Base-by-base conservation (phyloP, 192 early-diverging fungal species). In the Coemansia sp. region DNA sequence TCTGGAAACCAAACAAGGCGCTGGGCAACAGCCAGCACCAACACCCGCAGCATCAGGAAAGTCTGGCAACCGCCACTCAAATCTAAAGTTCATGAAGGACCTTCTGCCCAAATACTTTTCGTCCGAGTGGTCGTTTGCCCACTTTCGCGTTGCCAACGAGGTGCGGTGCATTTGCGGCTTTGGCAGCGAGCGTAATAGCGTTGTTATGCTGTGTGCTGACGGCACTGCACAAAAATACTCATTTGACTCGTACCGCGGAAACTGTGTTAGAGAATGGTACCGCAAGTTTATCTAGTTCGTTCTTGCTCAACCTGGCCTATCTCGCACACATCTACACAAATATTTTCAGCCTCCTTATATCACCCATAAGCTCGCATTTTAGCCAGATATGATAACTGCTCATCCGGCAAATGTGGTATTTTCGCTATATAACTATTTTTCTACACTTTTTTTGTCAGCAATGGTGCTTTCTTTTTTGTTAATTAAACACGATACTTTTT, bases 101-200 rank as follows among this genome's bases (percentile, higher is more conserved):
- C 58, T 93, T 12, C 71, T 95, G 68, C 94, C 94, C 53, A 93
- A 93, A 65, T 97, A 97, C 72, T 97, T 97, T 84, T 91, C 90
- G n/a, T 91, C 89, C 4, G 90, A 90, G 62, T 95, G 93, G 93
- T 91, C 88, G 1, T 97, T 97, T 85, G 92, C 92, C 7, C 92
- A 94, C 60, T 92, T 89, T 62, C 86, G 87, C 51, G 71, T 95
- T 12, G 85, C 87, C 9, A 82, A 86, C 17, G 92, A 93, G 58
- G 85, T 87, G 51, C 86, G 89, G 54, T 96, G 91, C 62, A 83
- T 93, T 8, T 89, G 88, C 59, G 91, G 87, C 7, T 95, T 96
- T 83, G 89, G 87, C 4, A 84, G 78, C 56, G 87, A 91, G 69
- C 87, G 86, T 58, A 88, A 91, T 68, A 87, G 87, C 51, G 83